Evolutionary conservation across 768 basidiomycete species (phyloP).

Genomic region (Lentinula sp.): DNA sequence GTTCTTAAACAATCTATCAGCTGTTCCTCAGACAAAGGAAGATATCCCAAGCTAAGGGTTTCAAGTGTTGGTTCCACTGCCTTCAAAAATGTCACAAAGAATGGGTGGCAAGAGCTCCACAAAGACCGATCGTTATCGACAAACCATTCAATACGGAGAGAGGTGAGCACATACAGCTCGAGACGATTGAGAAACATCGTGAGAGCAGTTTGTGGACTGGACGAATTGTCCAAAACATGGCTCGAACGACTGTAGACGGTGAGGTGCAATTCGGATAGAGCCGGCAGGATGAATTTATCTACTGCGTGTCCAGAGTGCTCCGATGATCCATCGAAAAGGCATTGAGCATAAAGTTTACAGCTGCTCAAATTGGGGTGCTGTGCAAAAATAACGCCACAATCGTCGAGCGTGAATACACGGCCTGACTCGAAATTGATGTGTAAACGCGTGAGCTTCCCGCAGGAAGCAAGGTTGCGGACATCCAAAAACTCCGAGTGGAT

Average conservation of each 20-base stretch:
- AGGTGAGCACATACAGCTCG: slow-evolving; percentile 21
- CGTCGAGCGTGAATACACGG: slow-evolving; percentile 28
- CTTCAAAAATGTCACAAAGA: slow-evolving; percentile 24
- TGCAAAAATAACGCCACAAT: slow-evolving; percentile 27
- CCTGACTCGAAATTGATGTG: slow-evolving; percentile 29
- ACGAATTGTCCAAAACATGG: neutral
- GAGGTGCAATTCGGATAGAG: slow-evolving; percentile 26
- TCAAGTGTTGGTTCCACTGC: slow-evolving; percentile 20
- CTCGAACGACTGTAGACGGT: slow-evolving; percentile 19
- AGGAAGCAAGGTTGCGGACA: slow-evolving; percentile 23
- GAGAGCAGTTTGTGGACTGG: slow-evolving; percentile 13
- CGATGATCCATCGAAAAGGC: slow-evolving; percentile 14
- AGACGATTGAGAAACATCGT: slow-evolving; percentile 26
- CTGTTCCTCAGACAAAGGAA: slow-evolving; percentile 29
- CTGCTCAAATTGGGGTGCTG: slow-evolving; percentile 22
- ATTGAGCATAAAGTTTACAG: slow-evolving; percentile 28
- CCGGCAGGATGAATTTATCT: slow-evolving; percentile 18
- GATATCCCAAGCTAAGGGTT: slow-evolving; percentile 28
- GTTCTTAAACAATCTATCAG: slow-evolving; percentile 24
- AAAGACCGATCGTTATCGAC: slow-evolving; percentile 8
- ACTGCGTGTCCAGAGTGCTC: neutral
- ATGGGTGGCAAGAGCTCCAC: slow-evolving; percentile 14
- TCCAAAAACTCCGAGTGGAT: slow-evolving; percentile 16
- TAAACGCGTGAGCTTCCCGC: slow-evolving; percentile 31
- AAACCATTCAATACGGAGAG: slow-evolving; percentile 30